These are phyloP conservation scores for Phalaenopsis equestris DNA, from an alignment of 106 monocot genomes.

Conservation along the genomic window DNA sequence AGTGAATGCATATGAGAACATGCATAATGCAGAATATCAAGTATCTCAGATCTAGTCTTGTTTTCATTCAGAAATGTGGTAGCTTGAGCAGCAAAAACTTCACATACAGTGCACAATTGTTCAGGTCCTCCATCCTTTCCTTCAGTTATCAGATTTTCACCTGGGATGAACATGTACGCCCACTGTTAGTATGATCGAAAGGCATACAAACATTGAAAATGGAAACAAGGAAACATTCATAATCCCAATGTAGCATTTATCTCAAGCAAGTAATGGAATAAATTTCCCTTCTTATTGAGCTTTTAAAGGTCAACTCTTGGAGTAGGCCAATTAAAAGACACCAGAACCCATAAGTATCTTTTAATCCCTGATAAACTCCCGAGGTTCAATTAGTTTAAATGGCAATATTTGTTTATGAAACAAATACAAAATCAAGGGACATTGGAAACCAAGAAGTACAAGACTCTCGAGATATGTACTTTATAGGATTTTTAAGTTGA, in stretches of 20 bases:
- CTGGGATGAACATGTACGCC: not conserved
- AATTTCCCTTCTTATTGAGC: not conserved
- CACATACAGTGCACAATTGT: constrained; percentile 44
- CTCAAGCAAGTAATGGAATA: not conserved
- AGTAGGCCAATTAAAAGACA: not conserved
- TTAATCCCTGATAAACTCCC: not conserved
- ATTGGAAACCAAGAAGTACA: no score
- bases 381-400: not conserved
- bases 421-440: not conserved
- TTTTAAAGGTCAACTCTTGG: not conserved
- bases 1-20: constrained; percentile 37
- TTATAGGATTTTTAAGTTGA: no score
- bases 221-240: not conserved
- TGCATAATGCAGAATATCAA: constrained; percentile 41
- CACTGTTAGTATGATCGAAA: not conserved
- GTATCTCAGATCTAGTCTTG: constrained; percentile 42
- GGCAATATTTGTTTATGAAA: not conserved
- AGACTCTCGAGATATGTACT: no score
- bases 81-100: constrained; percentile 43
- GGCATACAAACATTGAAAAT: not conserved
- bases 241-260: not conserved
- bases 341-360: not conserved
- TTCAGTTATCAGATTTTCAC: not conserved
- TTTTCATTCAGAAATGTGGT: constrained; percentile 36
- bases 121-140: constrained; percentile 10